Evolutionary conservation across 345 rosid genomes (phyloP).

Genomic region (Moricandia arvensis): DNA sequence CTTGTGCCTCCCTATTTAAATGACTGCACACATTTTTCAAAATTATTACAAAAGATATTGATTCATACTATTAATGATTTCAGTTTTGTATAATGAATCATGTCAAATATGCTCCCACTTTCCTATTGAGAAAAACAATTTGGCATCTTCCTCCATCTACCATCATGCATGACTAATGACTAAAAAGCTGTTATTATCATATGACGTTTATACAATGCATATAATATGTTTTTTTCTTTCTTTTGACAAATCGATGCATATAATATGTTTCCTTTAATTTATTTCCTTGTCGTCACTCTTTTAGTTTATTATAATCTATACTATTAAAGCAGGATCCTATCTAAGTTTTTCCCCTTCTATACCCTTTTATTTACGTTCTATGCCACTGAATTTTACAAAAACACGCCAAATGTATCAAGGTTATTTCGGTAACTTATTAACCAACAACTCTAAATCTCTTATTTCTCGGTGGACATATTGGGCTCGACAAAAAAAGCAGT

Average conservation of each 20-base stretch:
- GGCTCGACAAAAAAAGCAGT: too few relatives aligned
- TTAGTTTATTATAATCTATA: neutral
- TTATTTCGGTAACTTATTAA: too few relatives aligned
- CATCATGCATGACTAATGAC: conserved; percentile 39
- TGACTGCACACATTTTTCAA: conserved; percentile 15
- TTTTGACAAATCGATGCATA: too few relatives aligned
- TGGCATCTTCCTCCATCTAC: conserved; percentile 25
- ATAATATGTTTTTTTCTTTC: conserved; percentile 30
- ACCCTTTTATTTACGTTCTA: too few relatives aligned
- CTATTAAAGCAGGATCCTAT: too few relatives aligned
- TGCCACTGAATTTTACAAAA: too few relatives aligned
- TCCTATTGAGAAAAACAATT: neutral
- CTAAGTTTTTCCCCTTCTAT: too few relatives aligned
- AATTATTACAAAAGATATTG: neutral
- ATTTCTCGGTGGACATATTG: too few relatives aligned
- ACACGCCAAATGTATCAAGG: too few relatives aligned
- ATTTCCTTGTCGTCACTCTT: conserved; percentile 28
- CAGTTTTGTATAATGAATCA: neutral
- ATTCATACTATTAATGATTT: neutral
- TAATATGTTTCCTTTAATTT: conserved; percentile 27
- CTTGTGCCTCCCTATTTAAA: conserved; percentile 18
- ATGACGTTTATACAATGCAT: conserved; percentile 28
- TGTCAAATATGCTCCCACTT: neutral
- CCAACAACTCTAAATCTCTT: too few relatives aligned
- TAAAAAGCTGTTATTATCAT: conserved; percentile 26